These are phyloP conservation scores for Wickerhamomyces bisporus DNA, from an alignment of 805 yeast species.

Conservation along the genomic window DNA sequence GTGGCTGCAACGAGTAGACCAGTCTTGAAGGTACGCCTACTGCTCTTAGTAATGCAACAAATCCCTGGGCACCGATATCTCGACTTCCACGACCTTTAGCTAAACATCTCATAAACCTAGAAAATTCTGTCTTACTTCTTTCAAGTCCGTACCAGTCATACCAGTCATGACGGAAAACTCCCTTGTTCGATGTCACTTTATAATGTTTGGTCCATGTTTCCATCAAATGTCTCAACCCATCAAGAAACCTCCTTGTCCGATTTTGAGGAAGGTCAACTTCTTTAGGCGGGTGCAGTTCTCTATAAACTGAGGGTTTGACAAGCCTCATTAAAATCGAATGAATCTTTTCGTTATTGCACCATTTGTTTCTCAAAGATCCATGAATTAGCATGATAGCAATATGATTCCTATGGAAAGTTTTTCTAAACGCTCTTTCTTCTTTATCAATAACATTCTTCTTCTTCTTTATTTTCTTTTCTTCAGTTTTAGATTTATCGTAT, in stretches of 20 bases:
- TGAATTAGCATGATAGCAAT: conserved; percentile 58
- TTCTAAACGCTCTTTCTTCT: conserved; percentile 53
- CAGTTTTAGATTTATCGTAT: conserved; percentile 8
- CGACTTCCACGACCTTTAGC: conserved; percentile 56
- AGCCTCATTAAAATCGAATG: conserved; percentile 35
- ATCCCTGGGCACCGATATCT: conserved; percentile 84
- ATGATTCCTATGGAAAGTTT: conserved; percentile 51
- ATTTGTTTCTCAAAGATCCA: conserved; percentile 62
- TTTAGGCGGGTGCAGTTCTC: conserved; percentile 44
- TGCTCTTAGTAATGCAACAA: conserved; percentile 69
- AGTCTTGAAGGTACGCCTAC: conserved; percentile 68
- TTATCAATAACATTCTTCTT: conserved; percentile 35
- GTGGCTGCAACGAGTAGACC: conserved; percentile 83
- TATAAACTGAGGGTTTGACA: conserved; percentile 43
- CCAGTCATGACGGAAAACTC: conserved; percentile 39
- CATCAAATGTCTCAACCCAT: conserved; percentile 68
- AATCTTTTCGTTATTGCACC: conserved; percentile 56
- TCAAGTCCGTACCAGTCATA: conserved; percentile 27
- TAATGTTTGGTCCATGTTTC: conserved; percentile 54
- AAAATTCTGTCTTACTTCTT: conserved; percentile 23
- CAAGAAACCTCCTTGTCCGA: conserved; percentile 63
- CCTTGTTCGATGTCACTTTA: conserved; percentile 35
- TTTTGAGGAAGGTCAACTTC: conserved; percentile 32
- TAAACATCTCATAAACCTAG: conserved; percentile 40
- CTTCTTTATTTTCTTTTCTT: conserved; percentile 20